phyloP scores from a whole-genome alignment of 495 filamentous ascomycete genomes.

The Penicillium argentinense region DNA sequence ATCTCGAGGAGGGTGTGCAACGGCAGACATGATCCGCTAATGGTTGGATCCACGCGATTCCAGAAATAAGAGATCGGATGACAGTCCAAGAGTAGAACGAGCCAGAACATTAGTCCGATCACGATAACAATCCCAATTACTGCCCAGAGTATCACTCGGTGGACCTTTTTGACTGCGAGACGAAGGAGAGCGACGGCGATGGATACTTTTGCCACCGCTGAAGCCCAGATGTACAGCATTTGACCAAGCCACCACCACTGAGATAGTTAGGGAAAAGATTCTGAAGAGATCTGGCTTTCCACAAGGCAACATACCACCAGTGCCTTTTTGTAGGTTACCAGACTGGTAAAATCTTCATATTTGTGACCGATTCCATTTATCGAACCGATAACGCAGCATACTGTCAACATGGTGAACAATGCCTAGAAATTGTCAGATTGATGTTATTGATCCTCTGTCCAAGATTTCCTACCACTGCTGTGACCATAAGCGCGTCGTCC shows the following conservation, averaged over 20 bases:
- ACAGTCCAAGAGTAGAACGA: slow-evolving; percentile 27
- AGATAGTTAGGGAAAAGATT: no score
- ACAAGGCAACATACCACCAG: slow-evolving; percentile 15
- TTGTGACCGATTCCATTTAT: slow-evolving; percentile 20
- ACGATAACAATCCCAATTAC: neutral
- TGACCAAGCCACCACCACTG: slow-evolving; percentile 24
- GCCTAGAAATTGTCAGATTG: slow-evolving; percentile 8
- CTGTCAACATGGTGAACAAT: slow-evolving; percentile 10
- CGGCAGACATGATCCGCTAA: slow-evolving; percentile 23
- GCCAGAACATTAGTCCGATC: slow-evolving; percentile 15
- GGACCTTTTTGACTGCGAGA: slow-evolving; percentile 16
- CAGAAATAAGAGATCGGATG: slow-evolving; percentile 31
- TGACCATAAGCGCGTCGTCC: slow-evolving; percentile 30
- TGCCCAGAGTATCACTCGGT: slow-evolving; percentile 25
- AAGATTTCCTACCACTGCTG: slow-evolving; percentile 14
- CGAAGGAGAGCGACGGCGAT: slow-evolving; percentile 38
- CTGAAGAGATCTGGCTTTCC: no score
- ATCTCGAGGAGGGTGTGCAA: slow-evolving; percentile 11
- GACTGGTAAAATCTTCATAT: slow-evolving; percentile 14
- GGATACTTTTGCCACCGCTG: slow-evolving; percentile 28
- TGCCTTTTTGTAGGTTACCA: slow-evolving; percentile 7
- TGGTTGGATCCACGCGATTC: slow-evolving; percentile 8
- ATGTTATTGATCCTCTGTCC: neutral
- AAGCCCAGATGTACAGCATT: slow-evolving; percentile 27
- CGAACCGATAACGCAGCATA: slow-evolving; percentile 15